These are phyloP conservation scores for Gloeopeniophorella convolvens DNA, from an alignment of 768 basidiomycete genomes.

Conservation along the genomic window DNA sequence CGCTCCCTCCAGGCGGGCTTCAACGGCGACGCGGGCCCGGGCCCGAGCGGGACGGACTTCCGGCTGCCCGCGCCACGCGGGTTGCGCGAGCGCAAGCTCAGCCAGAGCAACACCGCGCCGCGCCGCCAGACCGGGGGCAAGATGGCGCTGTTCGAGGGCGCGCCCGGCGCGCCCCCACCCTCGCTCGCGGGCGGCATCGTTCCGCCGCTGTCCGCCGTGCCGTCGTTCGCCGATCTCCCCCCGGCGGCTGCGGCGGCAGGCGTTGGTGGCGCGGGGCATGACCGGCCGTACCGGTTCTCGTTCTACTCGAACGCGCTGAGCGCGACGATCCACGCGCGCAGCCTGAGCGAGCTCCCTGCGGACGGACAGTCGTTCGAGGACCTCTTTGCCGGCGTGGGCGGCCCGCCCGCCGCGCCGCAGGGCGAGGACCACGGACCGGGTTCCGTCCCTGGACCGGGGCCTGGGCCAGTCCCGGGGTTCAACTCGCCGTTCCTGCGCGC, in stretches of 20 bases:
- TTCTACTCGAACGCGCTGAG: conserved; percentile 93
- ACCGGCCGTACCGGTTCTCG: conserved; percentile 94
- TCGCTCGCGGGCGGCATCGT: conserved; percentile 27
- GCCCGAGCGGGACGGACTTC: conserved; percentile 21
- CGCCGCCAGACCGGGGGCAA: conserved; percentile 65
- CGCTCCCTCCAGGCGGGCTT: conserved; percentile 11
- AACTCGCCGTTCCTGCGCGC: background rate
- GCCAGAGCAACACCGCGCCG: conserved; percentile 70
- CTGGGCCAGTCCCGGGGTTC: conserved; percentile 3
- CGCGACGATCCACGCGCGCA: conserved; percentile 92
- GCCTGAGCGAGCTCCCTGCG: conserved; percentile 86
- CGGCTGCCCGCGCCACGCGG: conserved; percentile 44
- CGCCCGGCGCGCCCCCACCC: conserved; percentile 41
- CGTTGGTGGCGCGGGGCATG: conserved; percentile 42
- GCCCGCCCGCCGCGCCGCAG: background rate
- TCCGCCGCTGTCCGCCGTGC: conserved; percentile 32
- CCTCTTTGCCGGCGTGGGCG: conserved; percentile 57
- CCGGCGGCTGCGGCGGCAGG: background rate
- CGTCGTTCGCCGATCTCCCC: conserved; percentile 37
- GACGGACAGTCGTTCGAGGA: conserved; percentile 93
- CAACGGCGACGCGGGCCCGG: conserved; percentile 19
- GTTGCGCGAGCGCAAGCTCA: conserved; percentile 78
- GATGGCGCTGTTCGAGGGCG: conserved; percentile 79
- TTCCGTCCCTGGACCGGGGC: background rate
- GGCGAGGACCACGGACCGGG: background rate